Evolutionary conservation across 1,284 basidiomycete species (phyloP).

Genomic region (Agaricales sp.): DNA sequence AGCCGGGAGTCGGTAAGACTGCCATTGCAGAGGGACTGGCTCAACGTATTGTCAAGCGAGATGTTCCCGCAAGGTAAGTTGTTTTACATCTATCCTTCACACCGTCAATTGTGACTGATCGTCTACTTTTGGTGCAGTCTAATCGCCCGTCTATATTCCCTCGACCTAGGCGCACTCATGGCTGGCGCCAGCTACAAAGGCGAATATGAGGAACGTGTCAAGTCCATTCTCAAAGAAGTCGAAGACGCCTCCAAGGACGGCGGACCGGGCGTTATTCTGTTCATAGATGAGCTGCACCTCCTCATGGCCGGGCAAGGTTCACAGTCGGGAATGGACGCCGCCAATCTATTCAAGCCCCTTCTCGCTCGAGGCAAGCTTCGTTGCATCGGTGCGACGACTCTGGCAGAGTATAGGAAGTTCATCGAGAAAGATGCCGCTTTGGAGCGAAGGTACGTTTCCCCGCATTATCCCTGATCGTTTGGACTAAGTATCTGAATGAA

Average conservation of each 20-base stretch:
- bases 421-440: conserved; percentile 94
- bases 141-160: conserved; percentile 73
- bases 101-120: neutral
- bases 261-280: conserved; percentile 76
- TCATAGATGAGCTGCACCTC: conserved; percentile 91
- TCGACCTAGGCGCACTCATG: conserved; percentile 95
- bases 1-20: conserved; percentile 91
- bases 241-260: conserved; percentile 86
- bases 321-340: conserved; percentile 76
- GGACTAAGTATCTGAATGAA: too few species aligned
- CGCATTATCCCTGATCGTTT: too few species aligned
- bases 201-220: conserved; percentile 97
- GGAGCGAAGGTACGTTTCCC: conserved; percentile 55
- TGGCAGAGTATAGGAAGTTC: conserved; percentile 90
- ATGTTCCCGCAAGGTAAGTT: conserved; percentile 70
- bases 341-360: conserved; percentile 85
- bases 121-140: conserved; percentile 31
- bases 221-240: conserved; percentile 86
- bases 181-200: conserved; percentile 95
- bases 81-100: neutral
- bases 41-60: conserved; percentile 90
- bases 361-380: conserved; percentile 83
- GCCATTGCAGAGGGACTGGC: conserved; percentile 94
- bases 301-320: conserved; percentile 80
- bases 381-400: conserved; percentile 89